phyloP scores from a whole-genome alignment of 768 basidiomycete genomes.

The Suillus lakei region DNA sequence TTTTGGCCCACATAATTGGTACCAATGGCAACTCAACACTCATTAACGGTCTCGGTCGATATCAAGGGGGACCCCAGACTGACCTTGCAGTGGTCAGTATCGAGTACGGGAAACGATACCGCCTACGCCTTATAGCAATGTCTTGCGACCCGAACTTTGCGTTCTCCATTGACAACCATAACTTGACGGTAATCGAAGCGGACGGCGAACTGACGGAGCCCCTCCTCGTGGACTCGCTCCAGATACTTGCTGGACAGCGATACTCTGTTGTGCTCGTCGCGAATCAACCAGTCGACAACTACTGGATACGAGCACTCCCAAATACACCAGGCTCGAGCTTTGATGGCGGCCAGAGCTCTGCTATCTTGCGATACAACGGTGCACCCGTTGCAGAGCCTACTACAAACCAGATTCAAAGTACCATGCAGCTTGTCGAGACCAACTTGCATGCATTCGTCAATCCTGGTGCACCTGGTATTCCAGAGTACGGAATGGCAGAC shows the following conservation, averaged over 20 bases:
- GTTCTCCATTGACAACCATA: slow-evolving; percentile 52
- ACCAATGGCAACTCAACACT: slow-evolving; percentile 44
- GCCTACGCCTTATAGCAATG: slow-evolving; percentile 56
- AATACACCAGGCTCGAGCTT: slow-evolving; percentile 34
- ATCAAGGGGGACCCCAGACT: slow-evolving; percentile 42
- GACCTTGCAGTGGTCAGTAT: slow-evolving; percentile 53
- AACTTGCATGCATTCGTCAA: slow-evolving; percentile 41
- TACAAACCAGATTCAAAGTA: slow-evolving; percentile 29
- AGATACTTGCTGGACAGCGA: slow-evolving; percentile 40
- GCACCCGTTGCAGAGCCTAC: slow-evolving; percentile 51
- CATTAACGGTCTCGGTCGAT: slow-evolving; percentile 59
- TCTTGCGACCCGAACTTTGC: slow-evolving; percentile 50
- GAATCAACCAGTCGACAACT: slow-evolving; percentile 52
- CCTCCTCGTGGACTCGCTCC: slow-evolving; percentile 45
- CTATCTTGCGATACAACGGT: slow-evolving; percentile 56
- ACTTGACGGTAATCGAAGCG: slow-evolving; percentile 57
- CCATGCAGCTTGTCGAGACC: slow-evolving; percentile 41
- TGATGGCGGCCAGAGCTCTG: slow-evolving; percentile 46
- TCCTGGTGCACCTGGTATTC: slow-evolving; percentile 44
- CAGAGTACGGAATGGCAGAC: slow-evolving; percentile 44
- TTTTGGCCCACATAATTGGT: slow-evolving; percentile 14
- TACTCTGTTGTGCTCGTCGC: slow-evolving; percentile 53
- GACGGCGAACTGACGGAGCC: slow-evolving; percentile 51
- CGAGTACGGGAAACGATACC: slow-evolving; percentile 45
- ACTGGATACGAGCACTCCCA: slow-evolving; percentile 57